Base-by-base conservation (phyloP, 768 basidiomycete species). In the Ramaria sp. region DNA sequence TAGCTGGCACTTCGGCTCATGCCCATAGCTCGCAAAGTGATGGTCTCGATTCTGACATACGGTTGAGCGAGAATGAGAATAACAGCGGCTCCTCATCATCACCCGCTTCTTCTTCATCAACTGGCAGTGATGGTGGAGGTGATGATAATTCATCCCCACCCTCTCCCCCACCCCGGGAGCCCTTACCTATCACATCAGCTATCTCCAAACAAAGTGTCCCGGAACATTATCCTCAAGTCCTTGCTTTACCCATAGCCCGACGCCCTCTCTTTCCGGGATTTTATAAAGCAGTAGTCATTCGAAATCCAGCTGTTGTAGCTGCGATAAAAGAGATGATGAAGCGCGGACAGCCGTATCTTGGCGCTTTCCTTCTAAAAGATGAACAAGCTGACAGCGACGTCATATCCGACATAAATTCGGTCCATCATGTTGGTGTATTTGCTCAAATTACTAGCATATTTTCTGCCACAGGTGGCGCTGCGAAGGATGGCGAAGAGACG, bases 261-360 rank as follows among this genome's bases (percentile, higher is more conserved):
- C 79, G 95, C 16, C 95, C 95, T 0, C 82, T 97, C 44, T 97
- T 97, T 71, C 95, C 95, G 3, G 92, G 93, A 28, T 96, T 97
- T 69, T 97, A 97, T 77, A 96, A 97, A 67, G 95, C 94, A 2
- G 94, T 98, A 48, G 92, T 97, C 55, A 78, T 99, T 50, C 80
- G 84, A 20, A 88, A 97, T 60, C 90, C 91, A 0, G 77, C 81
- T 0, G 95, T 99, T 30, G 92, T 97, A 37, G 81, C 83, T 7
- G 91, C 93, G 13, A 88, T 99, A 64, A 89, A 92, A 69, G 93
- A 96, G 65, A 89, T 95, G 82, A 89, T 95, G 79, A 85, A 86
- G 61, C 90, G 91, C 41, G 94, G 94, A 0, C 95, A 97, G 65
- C 93, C 94, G 0, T 98, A 99, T 67, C 79, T 99, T 56, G 95